Conservation (phyloP, 1,284 basidiomycete genomes). For the Cryptococcus floricola region DNA sequence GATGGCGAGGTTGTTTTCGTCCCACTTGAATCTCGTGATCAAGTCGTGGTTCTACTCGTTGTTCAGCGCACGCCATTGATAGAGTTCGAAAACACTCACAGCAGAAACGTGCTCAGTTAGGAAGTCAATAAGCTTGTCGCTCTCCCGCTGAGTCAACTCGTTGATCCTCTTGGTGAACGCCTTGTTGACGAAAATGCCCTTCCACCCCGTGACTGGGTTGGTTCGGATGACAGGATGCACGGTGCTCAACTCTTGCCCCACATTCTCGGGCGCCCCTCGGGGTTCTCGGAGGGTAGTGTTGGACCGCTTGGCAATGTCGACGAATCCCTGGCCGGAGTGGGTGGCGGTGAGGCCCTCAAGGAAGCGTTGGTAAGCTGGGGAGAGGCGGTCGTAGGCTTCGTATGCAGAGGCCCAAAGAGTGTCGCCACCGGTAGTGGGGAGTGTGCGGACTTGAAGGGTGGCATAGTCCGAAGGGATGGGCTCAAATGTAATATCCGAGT, state of each 20-base stretch:
- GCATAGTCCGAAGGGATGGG: slow-evolving; percentile 55
- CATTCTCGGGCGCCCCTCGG: slow-evolving; percentile 60
- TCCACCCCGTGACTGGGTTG: slow-evolving; percentile 66
- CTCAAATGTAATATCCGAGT: slow-evolving; percentile 67
- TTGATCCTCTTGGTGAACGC: slow-evolving; percentile 62
- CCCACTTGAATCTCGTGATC: slow-evolving; percentile 57
- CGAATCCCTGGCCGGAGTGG: slow-evolving; percentile 58
- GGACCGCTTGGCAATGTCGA: slow-evolving; percentile 41
- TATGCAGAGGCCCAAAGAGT: slow-evolving; percentile 56
- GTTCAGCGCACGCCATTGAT: no score
- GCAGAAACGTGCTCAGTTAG: slow-evolving; percentile 47
- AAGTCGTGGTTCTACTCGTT: slow-evolving; percentile 53
- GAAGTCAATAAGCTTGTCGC: slow-evolving; percentile 34
- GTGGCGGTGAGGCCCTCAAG: slow-evolving; percentile 49
- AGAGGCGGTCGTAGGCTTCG: slow-evolving; percentile 58
- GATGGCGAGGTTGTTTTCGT: slow-evolving; percentile 44
- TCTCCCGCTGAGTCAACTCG: slow-evolving; percentile 60
- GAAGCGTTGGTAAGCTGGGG: slow-evolving; percentile 37
- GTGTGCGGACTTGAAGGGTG: slow-evolving; percentile 26
- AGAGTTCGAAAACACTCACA: no score
- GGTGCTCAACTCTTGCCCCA: slow-evolving; percentile 57
- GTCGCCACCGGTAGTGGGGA: slow-evolving; percentile 23
- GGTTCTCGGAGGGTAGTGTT: slow-evolving; percentile 16
- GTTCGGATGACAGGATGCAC: slow-evolving; percentile 57
- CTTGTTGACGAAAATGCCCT: slow-evolving; percentile 66